These are phyloP conservation scores for Nicotiana noctiflora DNA, from an alignment of 257 asterid species.

Conservation along the genomic window DNA sequence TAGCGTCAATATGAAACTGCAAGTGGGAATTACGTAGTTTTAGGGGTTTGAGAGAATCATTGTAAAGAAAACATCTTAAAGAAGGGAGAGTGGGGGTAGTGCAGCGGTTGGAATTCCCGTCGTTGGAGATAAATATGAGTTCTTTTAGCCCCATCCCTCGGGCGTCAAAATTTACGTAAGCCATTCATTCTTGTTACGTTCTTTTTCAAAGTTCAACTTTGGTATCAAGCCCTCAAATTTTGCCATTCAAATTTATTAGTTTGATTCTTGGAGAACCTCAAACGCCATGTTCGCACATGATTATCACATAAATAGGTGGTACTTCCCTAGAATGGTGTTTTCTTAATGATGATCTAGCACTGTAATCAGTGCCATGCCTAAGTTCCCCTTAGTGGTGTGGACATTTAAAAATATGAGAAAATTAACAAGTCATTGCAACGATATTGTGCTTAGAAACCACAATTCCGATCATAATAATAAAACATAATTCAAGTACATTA, in stretches of 20 bases:
- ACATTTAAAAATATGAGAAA: neutral
- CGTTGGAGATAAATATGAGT: neutral
- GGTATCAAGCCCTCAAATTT: neutral
- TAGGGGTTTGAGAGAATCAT: constrained; percentile 1
- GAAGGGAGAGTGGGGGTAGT: neutral
- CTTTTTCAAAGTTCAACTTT: neutral
- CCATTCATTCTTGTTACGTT: neutral
- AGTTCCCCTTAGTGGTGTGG: neutral
- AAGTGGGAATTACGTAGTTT: neutral
- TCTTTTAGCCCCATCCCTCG: neutral
- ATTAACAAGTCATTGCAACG: neutral
- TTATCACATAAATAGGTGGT: neutral
- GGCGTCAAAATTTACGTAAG: neutral
- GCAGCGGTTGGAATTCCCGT: neutral
- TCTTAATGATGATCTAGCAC: neutral
- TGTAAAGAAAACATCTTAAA: neutral
- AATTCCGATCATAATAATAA: neutral
- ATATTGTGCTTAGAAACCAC: neutral
- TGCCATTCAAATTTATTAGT: neutral
- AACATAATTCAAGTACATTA: neutral
- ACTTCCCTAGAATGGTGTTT: neutral
- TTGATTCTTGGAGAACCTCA: neutral
- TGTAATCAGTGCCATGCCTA: neutral
- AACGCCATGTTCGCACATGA: neutral
- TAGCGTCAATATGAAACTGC: neutral